A percentile compares a stretch with the other conserved stretches of the same genome.
Evolutionary conservation across 1,284 basidiomycete species (phyloP).

Genomic region (Taiwanofungus camphoratus): DNA sequence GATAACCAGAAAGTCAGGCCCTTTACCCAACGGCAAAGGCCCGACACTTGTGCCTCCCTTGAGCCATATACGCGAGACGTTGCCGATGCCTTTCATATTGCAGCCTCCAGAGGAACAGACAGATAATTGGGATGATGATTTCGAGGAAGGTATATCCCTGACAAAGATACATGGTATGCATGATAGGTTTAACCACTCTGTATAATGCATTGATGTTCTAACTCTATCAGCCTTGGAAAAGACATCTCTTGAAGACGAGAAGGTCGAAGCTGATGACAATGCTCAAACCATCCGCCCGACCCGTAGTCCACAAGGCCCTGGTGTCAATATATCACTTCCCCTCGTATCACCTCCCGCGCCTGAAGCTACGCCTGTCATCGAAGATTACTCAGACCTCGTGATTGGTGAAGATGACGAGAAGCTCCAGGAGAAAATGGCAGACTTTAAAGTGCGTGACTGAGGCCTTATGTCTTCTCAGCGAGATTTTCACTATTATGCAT

Average conservation of each 20-base stretch:
- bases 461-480: slow-evolving; percentile 1
- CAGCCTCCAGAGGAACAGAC: slow-evolving; percentile 77
- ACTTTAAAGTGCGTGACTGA: slow-evolving; percentile 59
- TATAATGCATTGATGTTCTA: slow-evolving; percentile 4
- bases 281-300: slow-evolving; percentile 71
- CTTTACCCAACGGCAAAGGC: slow-evolving; percentile 17
- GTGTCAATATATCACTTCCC: slow-evolving; percentile 35
- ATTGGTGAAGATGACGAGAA: slow-evolving; percentile 68
- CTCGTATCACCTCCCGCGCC: slow-evolving; percentile 55
- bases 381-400: slow-evolving; percentile 87
- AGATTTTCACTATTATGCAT: background rate
- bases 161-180: slow-evolving; percentile 72
- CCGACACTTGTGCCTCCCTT: slow-evolving; percentile 15
- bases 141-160: slow-evolving; percentile 88
- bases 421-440: slow-evolving; percentile 70
- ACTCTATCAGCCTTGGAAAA: slow-evolving; percentile 52
- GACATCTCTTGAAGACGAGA: slow-evolving; percentile 48
- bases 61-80: slow-evolving; percentile 25
- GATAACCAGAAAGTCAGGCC: slow-evolving; percentile 19
- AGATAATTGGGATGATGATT: slow-evolving; percentile 98
- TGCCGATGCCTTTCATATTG: slow-evolving; percentile 36
- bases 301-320: slow-evolving; percentile 53
- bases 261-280: slow-evolving; percentile 63
- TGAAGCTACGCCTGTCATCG: slow-evolving; percentile 60
- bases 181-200: background rate